Percentiles rank a stretch among this genome's conserved stretches.
Evolutionary conservation across 306 rosid genomes (phyloP).

Genomic region (Ziziphus jujuba): DNA sequence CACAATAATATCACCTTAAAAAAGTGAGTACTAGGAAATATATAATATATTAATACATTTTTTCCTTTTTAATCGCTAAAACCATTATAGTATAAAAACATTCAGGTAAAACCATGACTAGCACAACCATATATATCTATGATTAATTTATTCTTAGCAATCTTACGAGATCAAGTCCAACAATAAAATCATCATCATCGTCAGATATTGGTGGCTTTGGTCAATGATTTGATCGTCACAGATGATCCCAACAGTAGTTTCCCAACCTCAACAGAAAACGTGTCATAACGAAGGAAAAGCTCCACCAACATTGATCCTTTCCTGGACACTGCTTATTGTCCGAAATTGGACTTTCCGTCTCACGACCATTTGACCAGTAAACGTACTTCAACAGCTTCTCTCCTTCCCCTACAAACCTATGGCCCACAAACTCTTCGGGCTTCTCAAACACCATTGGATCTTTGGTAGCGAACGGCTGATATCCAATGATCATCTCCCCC

Average conservation of each 20-base stretch:
- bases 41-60: too few relatives aligned
- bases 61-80: too few relatives aligned
- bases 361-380: slow-evolving; percentile 61
- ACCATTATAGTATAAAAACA: too few relatives aligned
- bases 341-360: slow-evolving; percentile 46
- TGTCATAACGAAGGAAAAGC: slow-evolving; percentile 58
- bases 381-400: slow-evolving; percentile 54
- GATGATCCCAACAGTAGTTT: slow-evolving; percentile 37
- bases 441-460: slow-evolving; percentile 56
- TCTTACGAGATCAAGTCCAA: too few relatives aligned
- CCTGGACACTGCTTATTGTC: slow-evolving; percentile 68
- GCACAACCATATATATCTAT: too few relatives aligned
- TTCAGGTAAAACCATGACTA: too few relatives aligned
- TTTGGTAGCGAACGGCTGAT: slow-evolving; percentile 64
- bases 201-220: slow-evolving; percentile 27
- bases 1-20: too few relatives aligned
- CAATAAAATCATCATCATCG: too few relatives aligned
- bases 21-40: too few relatives aligned
- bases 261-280: slow-evolving; percentile 37
- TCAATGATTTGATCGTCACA: slow-evolving; percentile 42
- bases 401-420: slow-evolving; percentile 36
- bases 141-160: too few relatives aligned
- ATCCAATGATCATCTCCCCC: slow-evolving; percentile 75
- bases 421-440: slow-evolving; percentile 42
- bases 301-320: slow-evolving; percentile 56